Evolutionary conservation across 1,284 basidiomycete genomes (phyloP).

Genomic region (Wallemia hederae): DNA sequence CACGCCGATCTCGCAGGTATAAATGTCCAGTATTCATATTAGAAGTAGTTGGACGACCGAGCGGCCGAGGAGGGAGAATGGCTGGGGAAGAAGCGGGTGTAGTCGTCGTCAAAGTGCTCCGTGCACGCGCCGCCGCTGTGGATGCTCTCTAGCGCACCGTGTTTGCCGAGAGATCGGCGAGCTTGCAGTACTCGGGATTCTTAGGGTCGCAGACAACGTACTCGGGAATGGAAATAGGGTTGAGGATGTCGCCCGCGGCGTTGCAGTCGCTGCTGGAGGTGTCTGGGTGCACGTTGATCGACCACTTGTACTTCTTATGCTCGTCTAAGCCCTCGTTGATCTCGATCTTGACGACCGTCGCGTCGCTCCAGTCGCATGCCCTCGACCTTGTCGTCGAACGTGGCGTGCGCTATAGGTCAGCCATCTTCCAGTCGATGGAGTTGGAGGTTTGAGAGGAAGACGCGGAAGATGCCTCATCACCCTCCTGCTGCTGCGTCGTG

Average conservation of each 20-base stretch:
- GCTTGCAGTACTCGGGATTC: conserved; percentile 10
- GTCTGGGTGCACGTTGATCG: not conserved
- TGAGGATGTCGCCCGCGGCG: conserved; percentile 3
- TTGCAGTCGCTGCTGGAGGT: not conserved
- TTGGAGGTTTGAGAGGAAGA: too few relatives aligned
- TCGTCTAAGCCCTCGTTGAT: not conserved
- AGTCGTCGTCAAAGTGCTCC: conserved; percentile 7
- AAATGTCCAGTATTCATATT: too few relatives aligned
- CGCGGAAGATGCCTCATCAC: not conserved
- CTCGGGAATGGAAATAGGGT: conserved; percentile 9
- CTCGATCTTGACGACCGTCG: not conserved
- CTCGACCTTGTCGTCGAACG: not conserved
- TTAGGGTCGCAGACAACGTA: conserved; percentile 9
- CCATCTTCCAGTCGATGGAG: not conserved
- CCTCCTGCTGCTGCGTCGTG: not conserved
- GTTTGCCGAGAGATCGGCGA: conserved; percentile 11
- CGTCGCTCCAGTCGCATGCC: not conserved
- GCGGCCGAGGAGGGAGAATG: conserved; percentile 10
- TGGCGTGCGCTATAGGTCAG: not conserved
- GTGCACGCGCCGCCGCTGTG: conserved; percentile 3
- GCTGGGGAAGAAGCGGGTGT: conserved; percentile 10
- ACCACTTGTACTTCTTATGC: not conserved
- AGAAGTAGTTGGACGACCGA: too few relatives aligned
- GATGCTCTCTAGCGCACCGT: conserved; percentile 9
- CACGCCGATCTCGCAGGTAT: too few relatives aligned